Base-by-base conservation (phyloP, 2,329 filamentous ascomycete species). In the Cordyceps fumosorosea region DNA sequence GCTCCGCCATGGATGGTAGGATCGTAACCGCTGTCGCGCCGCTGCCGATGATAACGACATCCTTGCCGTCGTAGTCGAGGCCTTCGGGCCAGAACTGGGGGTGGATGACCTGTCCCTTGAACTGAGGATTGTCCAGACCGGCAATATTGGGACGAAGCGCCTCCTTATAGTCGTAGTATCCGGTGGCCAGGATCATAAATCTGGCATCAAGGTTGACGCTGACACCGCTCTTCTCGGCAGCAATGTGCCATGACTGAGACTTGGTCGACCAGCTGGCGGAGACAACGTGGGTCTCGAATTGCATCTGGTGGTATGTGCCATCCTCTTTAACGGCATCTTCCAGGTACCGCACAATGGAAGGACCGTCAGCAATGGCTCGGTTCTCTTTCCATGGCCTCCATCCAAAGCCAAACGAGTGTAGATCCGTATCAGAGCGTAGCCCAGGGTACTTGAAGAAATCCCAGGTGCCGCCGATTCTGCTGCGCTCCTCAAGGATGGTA, bases 11-110 rank as follows among this genome's bases (percentile, higher is more conserved):
- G 52, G 80, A 83, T 0, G 91, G 91, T 3, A 96, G 73, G 1
- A 96, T 79, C 0, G 91, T 95, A 54, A 93, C 76, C 7, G 90
- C 88, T 0, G 91, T 96, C 2, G 91, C 91, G 7, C 91, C 91
- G n/a, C 84, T 88, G 16, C 90, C 90, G 64, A 95, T 84, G 62
- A 93, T 79, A 48, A 90, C 81, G 22, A 93, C 78, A 47, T 84
- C 83, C 73, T 92, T 91, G 71, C 79, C 78, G 10, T 78, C 74
- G 70, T 88, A 88, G 68, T 90, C 82, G 40, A 89, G 75, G 54
- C 86, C 80, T 62, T 87, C 77, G 0, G 89, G 88, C 90, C 90
- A 93, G 78, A 89, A 91, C 68, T 91, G 89, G 0, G 89, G 89
- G 65, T 91, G 88, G 4, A 89, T 77, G 8, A 86, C 76, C 34